Evolutionary conservation across 768 basidiomycete genomes (phyloP), one percentile per base, ranked within the genome.

Genomic region (Mycena vitilis): DNA sequence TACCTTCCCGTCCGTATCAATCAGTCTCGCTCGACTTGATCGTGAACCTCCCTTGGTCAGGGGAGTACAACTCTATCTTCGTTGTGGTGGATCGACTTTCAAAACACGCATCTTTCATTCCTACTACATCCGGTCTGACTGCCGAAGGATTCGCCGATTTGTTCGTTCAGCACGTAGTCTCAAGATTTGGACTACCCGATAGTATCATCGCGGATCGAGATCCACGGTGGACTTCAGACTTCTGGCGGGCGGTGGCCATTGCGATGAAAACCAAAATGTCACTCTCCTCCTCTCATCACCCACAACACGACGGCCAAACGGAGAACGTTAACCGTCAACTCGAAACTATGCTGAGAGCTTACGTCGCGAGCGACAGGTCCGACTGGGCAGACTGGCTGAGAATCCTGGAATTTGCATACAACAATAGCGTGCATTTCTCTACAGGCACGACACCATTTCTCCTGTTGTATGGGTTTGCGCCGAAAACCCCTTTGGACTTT

Each of bases 21-120:
- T 61, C 68, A 4, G 73, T 78, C 6, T 68, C 64, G 0, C 71
- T 78, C 60, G 77, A 78, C 51, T 72, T 76, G 34, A 73, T 80
- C 8, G 74, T 70, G 18, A 70, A 78, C n/a, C 71, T 78, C 5
- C 77, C 77, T 0, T 13, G 36, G 2, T 76, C 73, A 0, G 55
- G 76, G 20, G 60, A 70, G 8, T 69, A 11, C 34, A 66, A 62
- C 25, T 44, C 61, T 0, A 67, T 76, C 0, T 52, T 55, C 2
- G 58, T 60, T 2, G 58, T 60, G 7, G 58, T 60, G 30, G 58
- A 60, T 48, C 30, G 44, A 0, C 30, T 60, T 0, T 20, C 63
- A 0, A 71, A 65, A 44, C 69, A 72, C 36, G 63, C 61, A 30
- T 60, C 45, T 3, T 69, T 70, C 49, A 60, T 60, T 36, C 62